Evolutionary conservation across 345 rosid species (phyloP), one percentile per base, ranked within the genome.

Genomic region (Salix purpurea): DNA sequence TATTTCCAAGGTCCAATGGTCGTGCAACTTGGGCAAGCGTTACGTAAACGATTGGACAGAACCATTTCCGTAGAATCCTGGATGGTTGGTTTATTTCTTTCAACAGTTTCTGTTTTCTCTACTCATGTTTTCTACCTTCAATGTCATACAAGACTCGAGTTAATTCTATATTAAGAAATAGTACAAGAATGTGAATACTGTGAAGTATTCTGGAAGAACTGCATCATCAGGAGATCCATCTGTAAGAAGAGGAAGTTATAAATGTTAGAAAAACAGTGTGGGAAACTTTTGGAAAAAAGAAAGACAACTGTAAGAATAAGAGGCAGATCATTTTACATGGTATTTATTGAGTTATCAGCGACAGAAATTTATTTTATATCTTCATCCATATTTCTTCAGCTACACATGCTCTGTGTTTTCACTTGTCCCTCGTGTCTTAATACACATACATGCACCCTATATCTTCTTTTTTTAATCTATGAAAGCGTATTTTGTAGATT

Each of bases 401-500:
- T 34, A 34, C 5, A 34, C 6, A 34, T 34, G 4, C 34, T 32
- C 34, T 32, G 34, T 32, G 34, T 32, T 32, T 32, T 3, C 34
- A 32, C 34, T 4, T 3, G 34, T 32, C 34, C 32, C 32, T 30
- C 32, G 32, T 30, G 32, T 30, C 32, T 30, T 30, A 30, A 30
- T 2, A 30, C 32, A 30, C 32, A 30, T 30, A 30, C 32, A 30
- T 30, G 32, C 32, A 30, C 4, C 32, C 0, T 30, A 30, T 30
- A 30, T 30, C 32, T 30, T 32, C 4, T 32, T 32, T 3, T 32
- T 32, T 32, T 32, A 32, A 32, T 32, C 5, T 0, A 4, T 4
- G 4, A 32, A 32, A 32, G 0, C 0, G 34, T 32, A 32, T 4
- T 32, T 32, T 32, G 5, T 32, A 0, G 34, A 1, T 4, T 0